Percentiles rank a stretch among this genome's conserved stretches.
phyloP scores from a whole-genome alignment of 768 basidiomycete genomes.

The Phaeolepiota aurea region DNA sequence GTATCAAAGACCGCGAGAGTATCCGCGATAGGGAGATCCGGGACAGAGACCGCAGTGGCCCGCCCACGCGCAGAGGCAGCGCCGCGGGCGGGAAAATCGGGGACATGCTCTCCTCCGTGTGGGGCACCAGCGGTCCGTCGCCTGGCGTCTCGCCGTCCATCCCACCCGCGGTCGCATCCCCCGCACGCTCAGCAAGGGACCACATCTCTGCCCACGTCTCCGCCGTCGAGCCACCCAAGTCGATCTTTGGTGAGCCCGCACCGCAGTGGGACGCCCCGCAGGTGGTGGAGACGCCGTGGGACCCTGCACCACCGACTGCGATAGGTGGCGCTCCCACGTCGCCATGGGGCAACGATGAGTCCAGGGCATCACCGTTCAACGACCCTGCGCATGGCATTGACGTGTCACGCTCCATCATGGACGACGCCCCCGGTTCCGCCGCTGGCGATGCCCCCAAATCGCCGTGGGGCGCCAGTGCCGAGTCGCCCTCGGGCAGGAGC shows the following conservation, averaged over 20 bases:
- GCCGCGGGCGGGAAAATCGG: slow-evolving; percentile 21
- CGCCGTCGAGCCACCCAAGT: slow-evolving; percentile 15
- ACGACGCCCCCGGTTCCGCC: slow-evolving; percentile 10
- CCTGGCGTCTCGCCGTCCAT: slow-evolving; percentile 4
- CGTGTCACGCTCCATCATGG: slow-evolving; percentile 1
- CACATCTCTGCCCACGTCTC: slow-evolving; percentile 11
- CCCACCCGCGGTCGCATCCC: slow-evolving; percentile 1
- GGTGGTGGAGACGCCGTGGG: slow-evolving; percentile 8
- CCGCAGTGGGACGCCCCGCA: slow-evolving; percentile 12
- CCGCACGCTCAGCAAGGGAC: not conserved
- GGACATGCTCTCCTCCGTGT: slow-evolving; percentile 36
- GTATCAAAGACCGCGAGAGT: not conserved
- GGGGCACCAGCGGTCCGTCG: slow-evolving; percentile 26
- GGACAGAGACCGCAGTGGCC: slow-evolving; percentile 20
- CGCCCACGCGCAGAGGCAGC: slow-evolving; percentile 14
- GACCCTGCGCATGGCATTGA: not conserved
- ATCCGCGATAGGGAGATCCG: slow-evolving; percentile 4
- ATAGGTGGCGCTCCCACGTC: slow-evolving; percentile 8
- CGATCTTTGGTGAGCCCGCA: slow-evolving; percentile 11
- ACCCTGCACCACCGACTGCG: slow-evolving; percentile 12
- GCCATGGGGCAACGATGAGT: slow-evolving; percentile 2
- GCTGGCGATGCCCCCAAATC: not conserved
- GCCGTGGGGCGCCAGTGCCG: slow-evolving; percentile 9
- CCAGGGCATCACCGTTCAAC: slow-evolving; percentile 10
- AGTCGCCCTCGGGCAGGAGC: slow-evolving; percentile 9